These are phyloP conservation scores for Eucalyptus erythrocorys DNA, from an alignment of 345 rosid species.

Conservation along the genomic window DNA sequence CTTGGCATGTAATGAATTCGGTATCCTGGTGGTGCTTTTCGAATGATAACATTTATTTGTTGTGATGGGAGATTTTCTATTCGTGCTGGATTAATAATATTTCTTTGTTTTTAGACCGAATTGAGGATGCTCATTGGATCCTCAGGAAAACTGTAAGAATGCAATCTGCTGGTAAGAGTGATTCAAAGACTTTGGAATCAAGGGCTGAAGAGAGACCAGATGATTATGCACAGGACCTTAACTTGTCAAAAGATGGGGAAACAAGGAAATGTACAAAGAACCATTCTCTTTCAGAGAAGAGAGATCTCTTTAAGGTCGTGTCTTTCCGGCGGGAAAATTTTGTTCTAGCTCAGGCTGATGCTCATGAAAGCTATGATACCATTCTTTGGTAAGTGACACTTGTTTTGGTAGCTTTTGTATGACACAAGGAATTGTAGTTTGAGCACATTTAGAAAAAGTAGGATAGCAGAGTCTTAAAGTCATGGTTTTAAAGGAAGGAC, in stretches of 20 bases:
- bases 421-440: neutral
- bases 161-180: conserved; percentile 12
- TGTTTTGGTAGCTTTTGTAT: neutral
- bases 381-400: conserved; percentile 54
- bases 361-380: conserved; percentile 45
- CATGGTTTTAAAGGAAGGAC: neutral
- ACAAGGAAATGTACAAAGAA: conserved; percentile 1
- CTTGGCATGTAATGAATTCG: neutral
- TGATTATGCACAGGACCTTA: conserved; percentile 4
- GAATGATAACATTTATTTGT: neutral
- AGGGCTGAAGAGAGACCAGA: conserved; percentile 7
- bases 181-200: conserved; percentile 7
- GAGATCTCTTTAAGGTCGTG: conserved; percentile 41
- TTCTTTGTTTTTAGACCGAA: conserved; percentile 28
- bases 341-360: conserved; percentile 24
- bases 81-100: neutral
- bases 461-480: neutral
- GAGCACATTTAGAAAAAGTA: neutral
- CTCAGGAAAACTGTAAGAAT: conserved; percentile 42
- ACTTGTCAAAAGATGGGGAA: conserved; percentile 5
- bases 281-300: conserved; percentile 2
- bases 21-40: neutral
- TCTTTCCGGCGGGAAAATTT: conserved; percentile 76
- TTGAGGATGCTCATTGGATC: conserved; percentile 72
- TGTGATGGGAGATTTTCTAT: neutral